Evolutionary conservation across 768 basidiomycete genomes (phyloP).

Genomic region (Tremella fuciformis): DNA sequence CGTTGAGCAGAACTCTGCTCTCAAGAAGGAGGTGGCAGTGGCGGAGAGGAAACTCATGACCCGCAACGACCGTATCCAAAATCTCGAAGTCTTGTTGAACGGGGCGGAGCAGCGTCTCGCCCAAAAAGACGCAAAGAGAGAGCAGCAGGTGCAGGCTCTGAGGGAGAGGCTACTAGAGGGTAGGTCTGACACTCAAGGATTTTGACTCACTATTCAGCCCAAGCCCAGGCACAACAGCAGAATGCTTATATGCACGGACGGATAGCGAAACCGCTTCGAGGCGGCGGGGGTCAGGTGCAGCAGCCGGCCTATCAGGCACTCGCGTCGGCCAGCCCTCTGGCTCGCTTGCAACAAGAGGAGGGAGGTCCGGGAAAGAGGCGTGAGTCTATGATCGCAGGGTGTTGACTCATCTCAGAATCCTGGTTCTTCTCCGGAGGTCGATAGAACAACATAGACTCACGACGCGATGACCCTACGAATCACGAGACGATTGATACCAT

Average conservation of each 20-base stretch:
- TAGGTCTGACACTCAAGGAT: constrained; percentile 54
- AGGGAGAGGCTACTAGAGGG: constrained; percentile 88
- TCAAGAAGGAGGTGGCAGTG: constrained; percentile 96
- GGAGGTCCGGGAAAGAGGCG: constrained; percentile 34
- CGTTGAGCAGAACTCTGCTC: constrained; percentile 92
- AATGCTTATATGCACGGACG: constrained; percentile 76
- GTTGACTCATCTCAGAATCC: constrained; percentile 13
- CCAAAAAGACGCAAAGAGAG: constrained; percentile 93
- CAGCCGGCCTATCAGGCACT: constrained; percentile 26
- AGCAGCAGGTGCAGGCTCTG: constrained; percentile 84
- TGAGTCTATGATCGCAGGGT: constrained; percentile 21
- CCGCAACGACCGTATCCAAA: constrained; percentile 95
- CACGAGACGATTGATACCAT: too few relatives aligned
- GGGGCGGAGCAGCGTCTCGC: constrained; percentile 89
- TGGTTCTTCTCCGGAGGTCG: constrained; percentile 19
- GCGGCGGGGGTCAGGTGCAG: constrained; percentile 56
- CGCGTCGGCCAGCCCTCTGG: constrained; percentile 37
- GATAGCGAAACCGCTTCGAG: constrained; percentile 93
- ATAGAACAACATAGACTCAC: too few relatives aligned
- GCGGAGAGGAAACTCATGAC: constrained; percentile 94
- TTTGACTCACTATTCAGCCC: constrained; percentile 15
- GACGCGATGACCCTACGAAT: too few relatives aligned
- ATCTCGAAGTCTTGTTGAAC: constrained; percentile 85
- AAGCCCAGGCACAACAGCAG: constrained; percentile 72
- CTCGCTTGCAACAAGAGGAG: constrained; percentile 41